Percentiles rank a stretch among this genome's conserved stretches.
These are phyloP conservation scores for Xerocomellus dryophilus DNA, from an alignment of 768 basidiomycete species.

Conservation along the genomic window DNA sequence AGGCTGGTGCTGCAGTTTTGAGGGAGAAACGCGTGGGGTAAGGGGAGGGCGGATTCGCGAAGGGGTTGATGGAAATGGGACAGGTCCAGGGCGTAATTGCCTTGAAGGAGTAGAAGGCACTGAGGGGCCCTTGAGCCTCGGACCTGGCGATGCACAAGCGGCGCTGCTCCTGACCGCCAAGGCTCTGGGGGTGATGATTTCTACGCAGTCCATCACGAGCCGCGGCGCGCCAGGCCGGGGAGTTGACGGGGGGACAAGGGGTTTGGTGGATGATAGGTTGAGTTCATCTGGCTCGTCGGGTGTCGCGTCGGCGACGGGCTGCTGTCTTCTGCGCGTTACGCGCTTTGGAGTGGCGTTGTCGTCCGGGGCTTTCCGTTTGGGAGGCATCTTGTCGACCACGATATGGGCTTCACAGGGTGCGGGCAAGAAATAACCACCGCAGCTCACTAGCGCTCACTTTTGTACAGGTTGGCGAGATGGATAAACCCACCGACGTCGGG, in stretches of 20 bases:
- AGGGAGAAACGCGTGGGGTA: constrained; percentile 19
- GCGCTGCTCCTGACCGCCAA: constrained; percentile 1
- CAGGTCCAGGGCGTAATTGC: background rate
- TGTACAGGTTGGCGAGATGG: constrained; percentile 69
- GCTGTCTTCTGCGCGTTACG: constrained; percentile 24
- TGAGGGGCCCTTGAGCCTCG: background rate
- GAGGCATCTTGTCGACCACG: constrained; percentile 18
- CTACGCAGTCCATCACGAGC: constrained; percentile 31
- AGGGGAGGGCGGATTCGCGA: constrained; percentile 11
- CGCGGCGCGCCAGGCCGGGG: constrained; percentile 16
- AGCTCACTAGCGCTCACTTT: constrained; percentile 2
- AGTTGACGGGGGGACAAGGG: constrained; percentile 17
- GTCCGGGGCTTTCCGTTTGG: constrained; percentile 44
- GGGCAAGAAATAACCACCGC: background rate
- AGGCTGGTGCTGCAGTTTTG: constrained; percentile 1
- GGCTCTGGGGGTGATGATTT: constrained; percentile 29
- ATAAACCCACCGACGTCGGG: constrained; percentile 76
- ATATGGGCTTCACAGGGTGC: constrained; percentile 67
- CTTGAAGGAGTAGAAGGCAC: constrained; percentile 24
- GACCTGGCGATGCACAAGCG: constrained; percentile 13
- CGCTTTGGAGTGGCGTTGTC: constrained; percentile 33
- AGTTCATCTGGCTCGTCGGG: constrained; percentile 30
- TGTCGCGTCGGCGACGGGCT: background rate
- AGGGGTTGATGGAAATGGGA: constrained; percentile 17
- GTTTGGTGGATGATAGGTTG: constrained; percentile 19